Evolutionary conservation across 2,329 filamentous ascomycete species (phyloP), one percentile per base, ranked within the genome.

Genomic region (Acrodontium crateriforme): DNA sequence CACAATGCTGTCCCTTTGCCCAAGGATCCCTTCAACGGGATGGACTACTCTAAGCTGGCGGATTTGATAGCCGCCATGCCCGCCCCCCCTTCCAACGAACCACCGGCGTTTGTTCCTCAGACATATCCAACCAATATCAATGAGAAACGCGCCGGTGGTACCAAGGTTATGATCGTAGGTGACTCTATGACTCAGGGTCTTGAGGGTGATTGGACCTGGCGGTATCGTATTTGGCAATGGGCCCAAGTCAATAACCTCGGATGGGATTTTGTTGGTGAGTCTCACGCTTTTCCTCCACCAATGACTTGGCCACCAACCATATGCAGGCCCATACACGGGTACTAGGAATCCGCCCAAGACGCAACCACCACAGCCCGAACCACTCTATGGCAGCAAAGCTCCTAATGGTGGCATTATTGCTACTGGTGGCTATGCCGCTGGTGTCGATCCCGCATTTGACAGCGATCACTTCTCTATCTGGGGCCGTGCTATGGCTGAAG

Each of bases 201-300:
- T 12, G 50, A 58, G 26, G 53, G 51, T 13, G 55, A 59, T 31
- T 55, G 42, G 27, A 59, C 55, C 9, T 59, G 55, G 56, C 45
- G 55, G 5, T 60, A 54, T 27, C 46, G 55, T 3, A 39, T 60
- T 12, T 56, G 48, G 45, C 27, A 56, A 20, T 60, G 55, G 54
- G 45, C 57, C 27, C 29, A 34, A 1, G 21, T 47, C 17, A 13
- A 28, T 21, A 36, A 47, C 9, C n/a, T n/a, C n/a, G n/a, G n/a
- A n/a, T n/a, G n/a, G n/a, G n/a, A n/a, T n/a, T n/a, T n/a, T n/a
- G n/a, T n/a, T n/a, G n/a, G n/a, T n/a, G n/a, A n/a, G n/a, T n/a
- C n/a, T n/a, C n/a, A n/a, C n/a, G n/a, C n/a, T n/a, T n/a, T n/a
- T n/a, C n/a, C n/a, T n/a, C n/a, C n/a, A n/a, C n/a, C n/a, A n/a